Conservation (phyloP, 2,329 filamentous ascomycete species). For the Pseudomassariella vexata region DNA sequence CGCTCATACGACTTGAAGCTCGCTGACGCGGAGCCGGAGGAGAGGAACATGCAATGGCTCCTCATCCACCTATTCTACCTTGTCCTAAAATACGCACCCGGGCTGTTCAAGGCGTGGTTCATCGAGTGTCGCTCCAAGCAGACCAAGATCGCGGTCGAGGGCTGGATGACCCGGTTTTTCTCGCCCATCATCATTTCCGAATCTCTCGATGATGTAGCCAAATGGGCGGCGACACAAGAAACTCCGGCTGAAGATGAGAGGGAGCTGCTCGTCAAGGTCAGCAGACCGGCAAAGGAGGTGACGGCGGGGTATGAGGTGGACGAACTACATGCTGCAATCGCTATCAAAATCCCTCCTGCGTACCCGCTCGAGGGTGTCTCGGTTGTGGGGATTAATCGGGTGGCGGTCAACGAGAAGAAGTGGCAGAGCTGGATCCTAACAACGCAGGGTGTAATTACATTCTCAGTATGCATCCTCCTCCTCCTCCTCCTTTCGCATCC, state of each 20-base stretch:
- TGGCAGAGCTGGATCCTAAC: slow-evolving; percentile 89
- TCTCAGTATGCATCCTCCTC: slow-evolving; percentile 59
- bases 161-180: slow-evolving; percentile 82
- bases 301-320: slow-evolving; percentile 83
- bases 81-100: slow-evolving; percentile 68
- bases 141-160: slow-evolving; percentile 71
- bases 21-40: slow-evolving; percentile 53
- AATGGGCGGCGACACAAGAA: slow-evolving; percentile 57
- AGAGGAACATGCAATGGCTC: slow-evolving; percentile 76
- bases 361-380: slow-evolving; percentile 78
- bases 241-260: slow-evolving; percentile 44
- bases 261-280: slow-evolving; percentile 63
- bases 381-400: slow-evolving; percentile 72
- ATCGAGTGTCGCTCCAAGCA: slow-evolving; percentile 74
- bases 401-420: slow-evolving; percentile 83
- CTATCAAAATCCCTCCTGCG: slow-evolving; percentile 71
- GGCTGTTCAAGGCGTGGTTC: slow-evolving; percentile 79
- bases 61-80: slow-evolving; percentile 83
- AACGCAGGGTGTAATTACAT: slow-evolving; percentile 88
- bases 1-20: slow-evolving; percentile 45
- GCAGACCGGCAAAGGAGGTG: slow-evolving; percentile 66
- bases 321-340: slow-evolving; percentile 75
- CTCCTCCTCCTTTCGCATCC: too few species aligned
- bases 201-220: slow-evolving; percentile 60
- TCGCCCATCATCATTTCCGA: slow-evolving; percentile 64